phyloP scores from a whole-genome alignment of 106 monocot species.

The Phalaenopsis equestris region DNA sequence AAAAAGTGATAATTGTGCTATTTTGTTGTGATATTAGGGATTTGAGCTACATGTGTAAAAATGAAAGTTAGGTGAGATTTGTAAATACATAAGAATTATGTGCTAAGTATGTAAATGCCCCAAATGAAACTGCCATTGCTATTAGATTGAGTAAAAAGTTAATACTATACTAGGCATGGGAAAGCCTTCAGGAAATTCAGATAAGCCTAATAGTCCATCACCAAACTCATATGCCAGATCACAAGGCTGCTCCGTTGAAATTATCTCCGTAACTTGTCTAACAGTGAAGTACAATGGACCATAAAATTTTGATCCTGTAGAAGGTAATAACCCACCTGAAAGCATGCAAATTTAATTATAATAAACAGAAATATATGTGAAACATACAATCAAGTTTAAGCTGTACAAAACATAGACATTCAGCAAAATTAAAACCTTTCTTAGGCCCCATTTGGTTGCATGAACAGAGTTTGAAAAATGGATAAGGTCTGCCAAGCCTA shows the following conservation, averaged over 20 bases:
- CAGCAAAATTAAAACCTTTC: background rate
- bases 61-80: too few species aligned
- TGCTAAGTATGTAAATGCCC: too few species aligned
- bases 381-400: background rate
- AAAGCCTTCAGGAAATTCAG: slow-evolving; percentile 49
- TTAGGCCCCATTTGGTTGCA: background rate
- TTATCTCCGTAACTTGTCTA: slow-evolving; percentile 43
- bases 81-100: too few species aligned
- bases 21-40: too few species aligned
- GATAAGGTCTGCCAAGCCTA: background rate
- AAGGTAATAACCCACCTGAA: slow-evolving; percentile 39
- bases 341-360: background rate
- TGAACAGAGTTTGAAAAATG: background rate
- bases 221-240: slow-evolving; percentile 78
- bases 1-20: too few species aligned
- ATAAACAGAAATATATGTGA: background rate
- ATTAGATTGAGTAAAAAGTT: background rate
- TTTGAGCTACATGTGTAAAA: too few species aligned
- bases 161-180: slow-evolving; percentile 41
- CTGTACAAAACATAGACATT: background rate
- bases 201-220: slow-evolving; percentile 45
- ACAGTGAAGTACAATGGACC: slow-evolving; percentile 70
- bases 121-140: background rate
- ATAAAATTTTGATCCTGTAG: slow-evolving; percentile 25
- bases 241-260: slow-evolving; percentile 83